These are phyloP conservation scores for Tilletia indica DNA, from an alignment of 1,284 basidiomycete species.

Conservation along the genomic window DNA sequence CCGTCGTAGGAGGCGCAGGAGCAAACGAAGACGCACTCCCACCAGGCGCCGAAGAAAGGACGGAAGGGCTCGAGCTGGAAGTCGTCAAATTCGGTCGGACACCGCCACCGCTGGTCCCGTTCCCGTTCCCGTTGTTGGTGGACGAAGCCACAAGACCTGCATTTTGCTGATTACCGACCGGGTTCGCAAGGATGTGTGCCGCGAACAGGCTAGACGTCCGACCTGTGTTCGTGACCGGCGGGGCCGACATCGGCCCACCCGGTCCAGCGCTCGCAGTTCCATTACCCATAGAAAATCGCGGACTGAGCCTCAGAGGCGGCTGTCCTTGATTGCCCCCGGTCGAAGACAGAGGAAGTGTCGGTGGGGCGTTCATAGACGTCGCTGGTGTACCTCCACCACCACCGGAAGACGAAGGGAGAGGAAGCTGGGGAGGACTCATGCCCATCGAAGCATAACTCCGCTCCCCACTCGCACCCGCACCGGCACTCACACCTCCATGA, in stretches of 20 bases:
- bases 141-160: too few relatives aligned
- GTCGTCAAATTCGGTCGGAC: not conserved
- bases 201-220: constrained; percentile 2
- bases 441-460: too few relatives aligned
- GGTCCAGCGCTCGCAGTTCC: too few relatives aligned
- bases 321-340: too few relatives aligned
- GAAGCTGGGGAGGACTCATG: too few relatives aligned
- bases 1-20: too few relatives aligned
- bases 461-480: not conserved
- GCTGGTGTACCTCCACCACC: not conserved
- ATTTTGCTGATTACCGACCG: too few relatives aligned
- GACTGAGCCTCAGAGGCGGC: too few relatives aligned
- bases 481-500: not conserved
- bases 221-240: not conserved
- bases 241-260: constrained; percentile 6
- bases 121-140: not conserved
- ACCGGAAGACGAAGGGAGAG: too few relatives aligned
- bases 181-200: constrained; percentile 4
- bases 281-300: too few relatives aligned
- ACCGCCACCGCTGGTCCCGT: not conserved
- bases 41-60: not conserved
- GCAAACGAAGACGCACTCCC: not conserved
- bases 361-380: not conserved
- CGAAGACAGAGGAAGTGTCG: too few relatives aligned
- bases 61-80: not conserved